A percentile compares a stretch with the other conserved stretches of the same genome.
Evolutionary conservation across 768 basidiomycete genomes (phyloP).

Genomic region (Lactifluus subvellereus): DNA sequence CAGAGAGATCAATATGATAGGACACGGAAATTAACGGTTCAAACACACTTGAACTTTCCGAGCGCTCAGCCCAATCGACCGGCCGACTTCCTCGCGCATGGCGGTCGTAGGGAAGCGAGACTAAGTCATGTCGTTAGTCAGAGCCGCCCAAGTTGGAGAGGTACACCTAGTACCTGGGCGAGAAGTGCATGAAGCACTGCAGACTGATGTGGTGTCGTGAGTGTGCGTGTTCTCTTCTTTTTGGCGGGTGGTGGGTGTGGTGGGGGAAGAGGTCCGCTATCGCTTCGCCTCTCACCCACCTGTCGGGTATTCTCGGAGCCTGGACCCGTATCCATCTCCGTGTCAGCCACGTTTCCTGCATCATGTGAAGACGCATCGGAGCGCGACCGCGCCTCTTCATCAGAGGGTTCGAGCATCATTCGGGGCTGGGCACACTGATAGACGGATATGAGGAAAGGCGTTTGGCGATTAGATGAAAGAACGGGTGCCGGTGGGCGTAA

Average conservation of each 20-base stretch:
- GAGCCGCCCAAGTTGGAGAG: constrained; percentile 14
- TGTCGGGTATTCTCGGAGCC: constrained; percentile 31
- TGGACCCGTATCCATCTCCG: constrained; percentile 46
- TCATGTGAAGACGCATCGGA: constrained; percentile 27
- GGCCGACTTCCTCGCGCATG: constrained; percentile 82
- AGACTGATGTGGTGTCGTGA: constrained; percentile 85
- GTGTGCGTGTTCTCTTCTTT: constrained; percentile 76
- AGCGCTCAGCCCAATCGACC: constrained; percentile 82
- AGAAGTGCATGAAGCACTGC: constrained; percentile 82
- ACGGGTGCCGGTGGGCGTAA: neutral
- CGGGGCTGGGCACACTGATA: neutral
- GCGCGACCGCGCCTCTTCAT: constrained; percentile 16
- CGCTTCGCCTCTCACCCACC: constrained; percentile 9
- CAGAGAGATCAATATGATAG: constrained; percentile 18
- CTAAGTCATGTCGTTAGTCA: constrained; percentile 34
- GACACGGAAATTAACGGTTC: constrained; percentile 16
- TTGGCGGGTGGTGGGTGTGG: constrained; percentile 44
- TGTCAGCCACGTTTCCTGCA: constrained; percentile 47
- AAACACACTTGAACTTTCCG: constrained; percentile 80
- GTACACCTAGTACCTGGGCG: constrained; percentile 55
- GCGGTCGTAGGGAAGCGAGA: constrained; percentile 87
- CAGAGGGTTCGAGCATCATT: constrained; percentile 20
- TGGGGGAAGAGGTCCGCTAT: constrained; percentile 33
- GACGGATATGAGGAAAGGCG: neutral
- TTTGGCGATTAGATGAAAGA: neutral